These are phyloP conservation scores for Eutypa lata DNA, from an alignment of 2,329 filamentous ascomycete genomes.

Conservation along the genomic window DNA sequence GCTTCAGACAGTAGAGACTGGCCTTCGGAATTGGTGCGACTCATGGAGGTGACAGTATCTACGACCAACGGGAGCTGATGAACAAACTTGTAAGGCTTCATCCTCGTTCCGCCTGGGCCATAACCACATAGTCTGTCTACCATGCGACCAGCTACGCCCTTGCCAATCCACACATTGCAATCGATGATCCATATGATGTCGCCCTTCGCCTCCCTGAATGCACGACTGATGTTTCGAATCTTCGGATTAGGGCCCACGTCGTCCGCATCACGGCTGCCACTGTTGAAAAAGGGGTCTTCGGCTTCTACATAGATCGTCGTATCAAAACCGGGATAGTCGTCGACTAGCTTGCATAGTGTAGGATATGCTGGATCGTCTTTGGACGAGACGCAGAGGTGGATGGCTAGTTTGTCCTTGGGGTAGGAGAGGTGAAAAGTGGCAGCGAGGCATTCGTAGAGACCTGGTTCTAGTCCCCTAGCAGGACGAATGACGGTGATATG, in stretches of 20 bases:
- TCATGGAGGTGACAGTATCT: constrained; percentile 54
- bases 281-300: constrained; percentile 69
- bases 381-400: constrained; percentile 79
- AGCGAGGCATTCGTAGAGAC: constrained; percentile 87
- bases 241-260: constrained; percentile 94
- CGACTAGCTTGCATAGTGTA: constrained; percentile 66
- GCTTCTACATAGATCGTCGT: constrained; percentile 75
- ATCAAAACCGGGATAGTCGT: constrained; percentile 70
- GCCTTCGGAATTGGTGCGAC: constrained; percentile 21
- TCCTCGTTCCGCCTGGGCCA: constrained; percentile 41
- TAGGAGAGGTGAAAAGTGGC: constrained; percentile 83
- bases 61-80: constrained; percentile 89
- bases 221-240: constrained; percentile 91
- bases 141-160: constrained; percentile 79
- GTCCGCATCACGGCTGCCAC: constrained; percentile 43
- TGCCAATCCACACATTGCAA: constrained; percentile 91
- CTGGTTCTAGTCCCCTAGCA: constrained; percentile 86
- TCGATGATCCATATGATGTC: constrained; percentile 94
- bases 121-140: constrained; percentile 81
- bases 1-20: constrained; percentile 32
- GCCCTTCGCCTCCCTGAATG: constrained; percentile 82
- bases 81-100: constrained; percentile 79
- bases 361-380: constrained; percentile 73
- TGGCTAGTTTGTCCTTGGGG: constrained; percentile 69
- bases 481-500: constrained; percentile 90